A percentile compares a stretch with the other conserved stretches of the same genome.
These are phyloP conservation scores for Stagonosporopsis rhizophila DNA, from an alignment of 2,329 filamentous ascomycete species.

Conservation along the genomic window DNA sequence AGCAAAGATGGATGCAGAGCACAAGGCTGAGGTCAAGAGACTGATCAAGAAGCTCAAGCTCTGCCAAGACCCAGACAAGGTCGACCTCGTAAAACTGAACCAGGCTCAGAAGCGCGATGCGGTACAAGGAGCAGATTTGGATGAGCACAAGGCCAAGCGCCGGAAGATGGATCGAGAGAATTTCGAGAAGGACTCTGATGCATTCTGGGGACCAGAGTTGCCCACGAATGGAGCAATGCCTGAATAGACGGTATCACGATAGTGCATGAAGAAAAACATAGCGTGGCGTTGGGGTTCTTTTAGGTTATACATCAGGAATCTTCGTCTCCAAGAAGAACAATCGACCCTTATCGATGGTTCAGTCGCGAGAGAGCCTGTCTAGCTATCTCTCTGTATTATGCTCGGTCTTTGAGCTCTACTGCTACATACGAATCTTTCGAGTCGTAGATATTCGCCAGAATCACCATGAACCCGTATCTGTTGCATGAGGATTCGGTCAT, in stretches of 20 bases:
- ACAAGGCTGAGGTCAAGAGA: slow-evolving; percentile 58
- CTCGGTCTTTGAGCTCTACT: neutral
- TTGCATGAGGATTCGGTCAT: neutral
- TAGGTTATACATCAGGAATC: neutral
- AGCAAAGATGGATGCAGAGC: slow-evolving; percentile 46
- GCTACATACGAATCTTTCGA: neutral
- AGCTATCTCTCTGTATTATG: neutral
- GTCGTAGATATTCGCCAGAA: neutral
- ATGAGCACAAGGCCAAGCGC: slow-evolving; percentile 54
- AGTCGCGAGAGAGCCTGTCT: too few relatives aligned
- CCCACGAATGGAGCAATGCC: slow-evolving; percentile 4
- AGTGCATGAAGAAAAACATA: slow-evolving; percentile 2
- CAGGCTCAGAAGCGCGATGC: slow-evolving; percentile 62
- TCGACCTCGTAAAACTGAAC: slow-evolving; percentile 73
- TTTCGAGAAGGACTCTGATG: slow-evolving; percentile 54
- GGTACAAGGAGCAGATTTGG: slow-evolving; percentile 44
- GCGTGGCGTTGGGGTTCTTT: slow-evolving; percentile 12
- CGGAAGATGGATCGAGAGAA: slow-evolving; percentile 54
- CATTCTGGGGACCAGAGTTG: slow-evolving; percentile 53
- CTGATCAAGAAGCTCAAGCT: slow-evolving; percentile 73
- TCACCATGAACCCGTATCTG: neutral
- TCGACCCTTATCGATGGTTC: neutral
- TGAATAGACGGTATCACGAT: neutral
- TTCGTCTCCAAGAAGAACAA: neutral
- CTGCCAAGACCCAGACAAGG: slow-evolving; percentile 77